A percentile compares a stretch with the other conserved stretches of the same genome.
These are phyloP conservation scores for Scytalidium sp. DNA, from an alignment of 2,329 filamentous ascomycete species.

Conservation along the genomic window DNA sequence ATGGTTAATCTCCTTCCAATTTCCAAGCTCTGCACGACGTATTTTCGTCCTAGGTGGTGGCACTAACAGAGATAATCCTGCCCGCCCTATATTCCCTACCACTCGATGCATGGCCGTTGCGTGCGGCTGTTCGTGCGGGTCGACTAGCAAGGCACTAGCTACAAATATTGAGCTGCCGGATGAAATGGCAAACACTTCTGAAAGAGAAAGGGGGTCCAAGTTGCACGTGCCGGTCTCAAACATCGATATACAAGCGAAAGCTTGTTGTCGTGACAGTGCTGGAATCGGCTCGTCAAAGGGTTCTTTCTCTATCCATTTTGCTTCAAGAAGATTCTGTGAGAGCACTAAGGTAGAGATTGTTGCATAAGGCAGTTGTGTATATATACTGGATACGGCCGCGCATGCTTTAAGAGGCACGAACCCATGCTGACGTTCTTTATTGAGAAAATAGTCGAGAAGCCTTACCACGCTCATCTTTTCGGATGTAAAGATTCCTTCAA, in stretches of 20 bases:
- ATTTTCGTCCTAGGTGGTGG: conserved; percentile 6
- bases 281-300: no score
- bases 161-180: conserved; percentile 24
- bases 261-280: not conserved
- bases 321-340: not conserved
- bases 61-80: conserved; percentile 12
- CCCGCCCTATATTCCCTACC: conserved; percentile 8
- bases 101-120: not conserved
- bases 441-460: no score
- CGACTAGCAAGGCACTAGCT: conserved; percentile 15
- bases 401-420: conserved; percentile 3
- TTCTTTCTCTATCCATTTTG: conserved; percentile 9
- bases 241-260: conserved; percentile 10
- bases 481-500: no score
- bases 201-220: conserved; percentile 7
- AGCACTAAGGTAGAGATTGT: conserved; percentile 7
- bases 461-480: no score
- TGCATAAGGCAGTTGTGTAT: conserved; percentile 7
- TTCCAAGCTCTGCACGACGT: conserved; percentile 3
- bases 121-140: no score
- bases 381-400: conserved; percentile 5
- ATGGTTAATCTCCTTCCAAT: conserved; percentile 10
- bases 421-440: no score
- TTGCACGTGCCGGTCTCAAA: conserved; percentile 15
- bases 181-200: conserved; percentile 20